Percentiles rank a stretch among this genome's conserved stretches.
phyloP scores from a whole-genome alignment of 2,329 filamentous ascomycete genomes.

The Diaporthe batatas region DNA sequence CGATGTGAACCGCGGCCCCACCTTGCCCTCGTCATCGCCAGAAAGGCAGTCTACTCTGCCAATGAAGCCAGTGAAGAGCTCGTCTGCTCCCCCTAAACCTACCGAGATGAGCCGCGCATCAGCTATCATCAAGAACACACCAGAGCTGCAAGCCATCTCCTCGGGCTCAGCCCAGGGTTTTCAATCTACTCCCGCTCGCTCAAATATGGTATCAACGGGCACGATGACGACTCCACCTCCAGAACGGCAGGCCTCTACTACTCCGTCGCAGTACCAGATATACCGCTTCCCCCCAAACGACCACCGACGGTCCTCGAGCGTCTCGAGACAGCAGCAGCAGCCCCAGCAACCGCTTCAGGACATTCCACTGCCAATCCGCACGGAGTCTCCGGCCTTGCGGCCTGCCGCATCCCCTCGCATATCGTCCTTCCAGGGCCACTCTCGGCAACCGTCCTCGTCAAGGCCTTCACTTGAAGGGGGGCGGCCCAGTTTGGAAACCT shows the following conservation, averaged over 20 bases:
- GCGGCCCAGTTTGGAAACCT: constrained; percentile 74
- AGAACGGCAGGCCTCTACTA: constrained; percentile 56
- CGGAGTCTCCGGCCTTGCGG: constrained; percentile 42
- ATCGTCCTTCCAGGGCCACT: constrained; percentile 54
- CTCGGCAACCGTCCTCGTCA: constrained; percentile 61
- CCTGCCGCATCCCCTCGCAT: constrained; percentile 48
- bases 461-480: constrained; percentile 79
- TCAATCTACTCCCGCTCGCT: constrained; percentile 50
- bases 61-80: constrained; percentile 55
- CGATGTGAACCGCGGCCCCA: constrained; percentile 51
- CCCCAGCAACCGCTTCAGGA: constrained; percentile 38
- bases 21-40: constrained; percentile 45
- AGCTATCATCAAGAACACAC: constrained; percentile 73
- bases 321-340: constrained; percentile 51
- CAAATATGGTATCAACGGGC: constrained; percentile 70
- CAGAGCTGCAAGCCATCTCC: constrained; percentile 71
- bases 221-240: constrained; percentile 79
- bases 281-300: constrained; percentile 59
- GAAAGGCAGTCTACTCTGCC: constrained; percentile 52
- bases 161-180: constrained; percentile 55
- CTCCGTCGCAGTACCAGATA: constrained; percentile 59
- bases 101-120: constrained; percentile 71
- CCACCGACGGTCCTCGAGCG: constrained; percentile 55
- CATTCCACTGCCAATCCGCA: constrained; percentile 38
- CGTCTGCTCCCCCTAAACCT: constrained; percentile 57